phyloP scores from a whole-genome alignment of 2,329 filamentous ascomycete species.

The Penicillium sp. region DNA sequence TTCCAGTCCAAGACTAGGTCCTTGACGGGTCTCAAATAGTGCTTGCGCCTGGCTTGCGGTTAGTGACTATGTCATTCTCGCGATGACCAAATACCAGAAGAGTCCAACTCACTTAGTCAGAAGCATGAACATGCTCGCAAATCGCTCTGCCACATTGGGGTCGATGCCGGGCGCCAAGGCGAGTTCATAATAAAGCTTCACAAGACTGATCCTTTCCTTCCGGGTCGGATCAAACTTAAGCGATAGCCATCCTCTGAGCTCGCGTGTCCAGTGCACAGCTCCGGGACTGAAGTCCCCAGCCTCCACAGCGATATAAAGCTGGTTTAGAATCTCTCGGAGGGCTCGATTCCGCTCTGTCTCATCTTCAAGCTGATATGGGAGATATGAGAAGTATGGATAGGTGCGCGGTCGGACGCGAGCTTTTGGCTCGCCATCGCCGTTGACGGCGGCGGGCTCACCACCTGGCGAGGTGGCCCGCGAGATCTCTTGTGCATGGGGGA shows the following conservation, averaged over 20 bases:
- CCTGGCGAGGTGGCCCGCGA: slow-evolving; percentile 87
- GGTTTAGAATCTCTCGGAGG: slow-evolving; percentile 83
- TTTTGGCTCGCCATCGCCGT: slow-evolving; percentile 57
- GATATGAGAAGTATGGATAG: slow-evolving; percentile 86
- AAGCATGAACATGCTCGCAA: slow-evolving; percentile 93
- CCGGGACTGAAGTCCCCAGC: slow-evolving; percentile 93
- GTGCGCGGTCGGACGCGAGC: slow-evolving; percentile 78
- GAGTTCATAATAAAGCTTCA: slow-evolving; percentile 92
- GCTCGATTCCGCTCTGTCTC: slow-evolving; percentile 74
- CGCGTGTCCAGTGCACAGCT: slow-evolving; percentile 93
- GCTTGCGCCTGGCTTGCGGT: slow-evolving; percentile 69
- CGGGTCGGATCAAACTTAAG: slow-evolving; percentile 96
- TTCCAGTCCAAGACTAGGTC: slow-evolving; percentile 93
- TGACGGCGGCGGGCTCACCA: slow-evolving; percentile 47
- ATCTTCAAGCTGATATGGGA: slow-evolving; percentile 86
- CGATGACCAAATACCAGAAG: background rate
- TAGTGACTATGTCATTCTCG: slow-evolving; percentile 11
- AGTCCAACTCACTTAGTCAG: slow-evolving; percentile 74
- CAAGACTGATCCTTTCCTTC: slow-evolving; percentile 76
- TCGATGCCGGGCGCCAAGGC: slow-evolving; percentile 88
- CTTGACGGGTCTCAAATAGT: slow-evolving; percentile 87
- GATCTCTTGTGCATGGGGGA: slow-evolving; percentile 61
- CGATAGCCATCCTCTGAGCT: slow-evolving; percentile 90
- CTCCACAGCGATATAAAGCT: slow-evolving; percentile 87
- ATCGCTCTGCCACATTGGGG: slow-evolving; percentile 76